Base-by-base conservation (phyloP, 2,329 filamentous ascomycete species). In the Trichoderma gracile region DNA sequence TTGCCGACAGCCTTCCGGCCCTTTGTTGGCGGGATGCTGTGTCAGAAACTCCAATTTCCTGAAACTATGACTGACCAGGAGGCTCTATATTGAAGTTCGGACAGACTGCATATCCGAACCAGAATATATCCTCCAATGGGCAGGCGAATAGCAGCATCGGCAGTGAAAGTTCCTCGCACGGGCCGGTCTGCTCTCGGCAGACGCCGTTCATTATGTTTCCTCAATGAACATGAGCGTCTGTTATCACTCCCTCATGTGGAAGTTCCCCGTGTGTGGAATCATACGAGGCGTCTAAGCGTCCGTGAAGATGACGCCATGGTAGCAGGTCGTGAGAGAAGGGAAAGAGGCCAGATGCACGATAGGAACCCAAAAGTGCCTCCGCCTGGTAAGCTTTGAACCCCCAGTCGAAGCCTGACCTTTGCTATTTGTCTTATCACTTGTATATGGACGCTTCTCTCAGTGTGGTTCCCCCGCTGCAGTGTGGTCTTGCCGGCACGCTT, bases 91-190 rank as follows among this genome's bases (percentile, higher is more conserved):
- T 49, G 46, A 27, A 45, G 19, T 21, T 30, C 19, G 19, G 23
- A 52, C 23, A 23, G 49, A 23, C 2, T 50, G 57, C 46, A 52
- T 21, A 27, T 38, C 45, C n/a, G 47, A 56, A 19, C 5, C 25
- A 52, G 19, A 49, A 42, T 43, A 52, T 52, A 43, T 60, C 57
- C 57, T 60, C 57, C 57, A 60, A 60, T 60, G 15, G 30, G 8
- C 30, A 25, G 1, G 9, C 19, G 10, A 17, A 6, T 25, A 33
- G 10, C 17, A 15, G 15, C 47, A 50, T 53, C 33, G 33, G 33
- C 52, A 40, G 52, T 54, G 12, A n/a, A n/a, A 23, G 42, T 40
- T 38, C 52, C 33, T 23, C 33, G n/a, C 30, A 17, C 17, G 19
- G 23, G 40, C 14, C 17, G 30, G n/a, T 23, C 17, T 25, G 17